Base-by-base conservation (phyloP, 1,284 basidiomycete species). In the Microbotryomycetes sp. region DNA sequence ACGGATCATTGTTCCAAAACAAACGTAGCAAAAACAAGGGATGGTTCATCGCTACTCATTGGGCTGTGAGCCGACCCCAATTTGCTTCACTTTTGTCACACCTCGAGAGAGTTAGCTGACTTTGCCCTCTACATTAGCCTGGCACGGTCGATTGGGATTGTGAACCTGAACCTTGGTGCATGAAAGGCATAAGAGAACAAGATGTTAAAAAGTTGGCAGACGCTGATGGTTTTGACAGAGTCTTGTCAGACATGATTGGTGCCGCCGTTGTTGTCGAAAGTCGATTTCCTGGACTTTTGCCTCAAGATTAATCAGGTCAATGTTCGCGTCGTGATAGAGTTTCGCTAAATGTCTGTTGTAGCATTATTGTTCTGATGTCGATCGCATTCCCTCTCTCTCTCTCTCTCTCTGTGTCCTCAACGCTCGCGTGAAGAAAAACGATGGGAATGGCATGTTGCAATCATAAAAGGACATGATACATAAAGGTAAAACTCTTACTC, bases 1-100 rank as follows among this genome's bases (percentile, higher is more conserved):
- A 69, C 47, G 67, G 67, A 0, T 55, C 51, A 2, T 49, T 69
- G 14, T 63, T 62, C 56, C 59, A 63, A 55, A 60, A 69, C 57
- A 69, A 69, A 54, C 58, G 67, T 3, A 59, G 60, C 4, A 67
- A 62, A 32, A 56, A 65, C 25, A 58, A 64, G 5, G 67, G 67
- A 2, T 69, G 64, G 58, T 50, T 69, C 31, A 60, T 69, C 23
- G 67, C 67, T 14, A 59, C 63, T 9, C 67, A 69, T 19, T 69
- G 61, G 58, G 62, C 67, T 4, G 59, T 56, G 3, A 28, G 12
- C 29, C 15, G 16, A n/a, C n/a, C n/a, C n/a, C n/a, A n/a, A n/a
- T n/a, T n/a, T n/a, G n/a, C n/a, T n/a, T n/a, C n/a, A n/a, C n/a
- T n/a, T n/a, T n/a, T n/a, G n/a, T n/a, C n/a, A n/a, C n/a, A n/a